Evolutionary conservation across 179 eudicot species (phyloP).

Genomic region (Beta lomatogona): DNA sequence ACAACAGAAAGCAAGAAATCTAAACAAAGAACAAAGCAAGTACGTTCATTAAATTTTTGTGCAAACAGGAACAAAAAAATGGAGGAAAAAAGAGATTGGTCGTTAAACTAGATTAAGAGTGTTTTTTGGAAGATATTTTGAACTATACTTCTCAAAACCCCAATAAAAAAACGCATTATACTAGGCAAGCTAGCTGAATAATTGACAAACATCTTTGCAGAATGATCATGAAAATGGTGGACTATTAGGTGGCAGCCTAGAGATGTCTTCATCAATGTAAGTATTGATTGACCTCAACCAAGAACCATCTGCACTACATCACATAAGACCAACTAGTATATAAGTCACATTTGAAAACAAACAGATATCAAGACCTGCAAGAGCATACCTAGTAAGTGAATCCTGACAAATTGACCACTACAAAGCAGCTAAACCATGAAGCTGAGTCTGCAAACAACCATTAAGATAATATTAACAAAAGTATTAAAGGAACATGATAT

Average conservation of each 20-base stretch:
- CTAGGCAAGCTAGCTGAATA: neutral
- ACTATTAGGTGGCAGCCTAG: neutral
- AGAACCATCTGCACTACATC: neutral
- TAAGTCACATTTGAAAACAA: neutral
- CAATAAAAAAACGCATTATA: neutral
- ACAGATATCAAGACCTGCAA: conserved; percentile 10
- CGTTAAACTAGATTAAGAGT: too few species aligned
- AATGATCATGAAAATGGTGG: too few species aligned
- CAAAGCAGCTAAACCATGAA: too few species aligned
- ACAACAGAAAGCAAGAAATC: neutral
- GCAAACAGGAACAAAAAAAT: too few species aligned
- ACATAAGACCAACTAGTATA: neutral
- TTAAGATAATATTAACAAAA: too few species aligned
- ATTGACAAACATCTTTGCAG: neutral
- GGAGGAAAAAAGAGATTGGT: too few species aligned
- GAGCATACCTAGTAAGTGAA: conserved; percentile 68
- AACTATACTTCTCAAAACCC: too few species aligned
- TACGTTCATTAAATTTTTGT: too few species aligned
- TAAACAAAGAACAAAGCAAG: neutral
- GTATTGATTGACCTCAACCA: neutral
- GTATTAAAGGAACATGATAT: too few species aligned
- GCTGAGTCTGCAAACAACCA: too few species aligned
- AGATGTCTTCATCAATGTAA: neutral
- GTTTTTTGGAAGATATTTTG: too few species aligned
- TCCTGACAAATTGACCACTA: too few species aligned